Base-by-base conservation (phyloP, 768 basidiomycete species). In the Russula sp. region DNA sequence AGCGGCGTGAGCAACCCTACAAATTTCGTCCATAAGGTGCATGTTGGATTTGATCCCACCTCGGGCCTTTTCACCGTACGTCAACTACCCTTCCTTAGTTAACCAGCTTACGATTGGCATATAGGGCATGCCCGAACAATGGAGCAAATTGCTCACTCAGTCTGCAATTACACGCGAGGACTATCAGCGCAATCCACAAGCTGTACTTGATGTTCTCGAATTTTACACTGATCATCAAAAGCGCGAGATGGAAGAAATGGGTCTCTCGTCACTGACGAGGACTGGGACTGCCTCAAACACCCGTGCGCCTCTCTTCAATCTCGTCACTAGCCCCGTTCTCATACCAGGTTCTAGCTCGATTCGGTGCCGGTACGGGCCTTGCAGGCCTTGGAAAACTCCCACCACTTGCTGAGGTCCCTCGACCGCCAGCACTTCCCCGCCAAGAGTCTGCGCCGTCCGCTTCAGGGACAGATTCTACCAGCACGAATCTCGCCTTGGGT, bases 211-310 rank as follows among this genome's bases (percentile, higher is more conserved):
- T 66, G 96, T 97, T 1, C 86, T 99, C 66, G 95, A 98, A 73
- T 99, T 98, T 78, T 99, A 98, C 75, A 98, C 95, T 14, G 94
- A 96, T 74, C 92, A 93, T 70, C 93, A 96, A 79, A 96, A 94
- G 73, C 90, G 93, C n/a, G 93, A 96, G 74, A 76, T 88, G 71
- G 92, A 94, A 71, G 85, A 86, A 49, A 77, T 82, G 72, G 73
- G 78, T 3, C 77, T 76, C 70, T 55, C 61, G 61, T 60, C 67
- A 65, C 65, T 71, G 58, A 55, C 71, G n/a, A 52, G 71, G 48
- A 58, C 69, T 32, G 67, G 67, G 38, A 69, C 70, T 3, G 65
- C 63, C 5, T 59, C 70, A 34, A 74, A 58, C 51, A 67, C 65
- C 30, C 62, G 67, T 69, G 34, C 66, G 65, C 40, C 32, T 38